Conservation (phyloP, 345 rosid species). For the Lepidium aucheri region DNA sequence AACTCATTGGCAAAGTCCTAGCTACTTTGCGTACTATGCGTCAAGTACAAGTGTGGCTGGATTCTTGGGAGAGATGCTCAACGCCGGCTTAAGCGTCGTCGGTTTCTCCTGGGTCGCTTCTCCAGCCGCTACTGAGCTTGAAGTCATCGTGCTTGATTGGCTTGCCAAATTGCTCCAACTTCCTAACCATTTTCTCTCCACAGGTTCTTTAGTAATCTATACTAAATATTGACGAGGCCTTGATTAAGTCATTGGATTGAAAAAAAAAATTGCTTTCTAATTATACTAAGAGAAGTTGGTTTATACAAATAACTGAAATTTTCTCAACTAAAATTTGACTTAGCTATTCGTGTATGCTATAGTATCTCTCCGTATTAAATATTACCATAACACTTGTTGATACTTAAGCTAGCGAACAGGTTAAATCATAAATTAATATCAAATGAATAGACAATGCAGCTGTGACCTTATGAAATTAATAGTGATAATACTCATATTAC, state of each 20-base stretch:
- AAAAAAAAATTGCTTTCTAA: too few species aligned
- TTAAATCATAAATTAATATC: not conserved
- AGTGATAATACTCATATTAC: not conserved
- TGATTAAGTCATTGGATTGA: too few species aligned
- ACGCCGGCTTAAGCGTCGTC: slow-evolving; percentile 15
- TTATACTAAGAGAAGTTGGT: too few species aligned
- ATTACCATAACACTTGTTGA: not conserved
- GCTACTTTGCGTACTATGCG: slow-evolving; percentile 23
- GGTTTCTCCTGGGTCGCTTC: slow-evolving; percentile 23
- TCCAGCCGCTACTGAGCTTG: slow-evolving; percentile 26
- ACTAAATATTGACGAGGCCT: too few species aligned
- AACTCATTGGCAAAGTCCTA: slow-evolving; percentile 28
- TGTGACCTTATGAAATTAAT: not conserved
- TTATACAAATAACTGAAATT: too few species aligned
- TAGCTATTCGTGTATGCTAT: too few species aligned
- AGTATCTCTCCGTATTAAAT: not conserved
- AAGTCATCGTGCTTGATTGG: slow-evolving; percentile 65
- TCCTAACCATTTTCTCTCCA: slow-evolving; percentile 62
- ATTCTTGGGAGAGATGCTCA: slow-evolving; percentile 26
- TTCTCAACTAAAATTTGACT: too few species aligned
- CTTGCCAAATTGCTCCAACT: slow-evolving; percentile 71
- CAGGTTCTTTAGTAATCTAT: slow-evolving; percentile 27
- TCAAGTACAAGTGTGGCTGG: slow-evolving; percentile 25
- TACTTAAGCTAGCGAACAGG: not conserved
- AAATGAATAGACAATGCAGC: not conserved